Evolutionary conservation across 345 rosid species (phyloP), one percentile per base, ranked within the genome.

Genomic region (Luvunga scandens): DNA sequence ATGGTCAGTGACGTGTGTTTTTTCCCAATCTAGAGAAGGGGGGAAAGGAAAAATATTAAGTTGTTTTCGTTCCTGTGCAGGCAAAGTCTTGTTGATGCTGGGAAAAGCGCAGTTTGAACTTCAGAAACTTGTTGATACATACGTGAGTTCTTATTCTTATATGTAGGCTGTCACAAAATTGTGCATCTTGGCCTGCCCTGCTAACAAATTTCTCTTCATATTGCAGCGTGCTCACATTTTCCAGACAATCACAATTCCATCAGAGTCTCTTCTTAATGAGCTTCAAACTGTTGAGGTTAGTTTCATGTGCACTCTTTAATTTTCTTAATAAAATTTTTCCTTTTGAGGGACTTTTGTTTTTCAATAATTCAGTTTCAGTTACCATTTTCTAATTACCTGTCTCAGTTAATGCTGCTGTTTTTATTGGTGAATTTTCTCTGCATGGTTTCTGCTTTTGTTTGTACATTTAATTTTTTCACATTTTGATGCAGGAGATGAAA

Each of bases 241-340:
- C 76, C 82, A 86, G 81, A 97, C 99, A 28, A 94, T 97, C 84
- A 91, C 98, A 79, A 73, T 80, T 64, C 98, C 99, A 70, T 93
- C 98, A 0, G 97, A 97, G 79, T 97, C 98, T 57, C 94, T 94
- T 86, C 97, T 97, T 76, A 94, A 93, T 85, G 98, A 97, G 87
- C 98, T 97, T 82, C 92, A 88, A 79, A 94, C 89, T 6, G 97
- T 94, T 81, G 99, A 97, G 99, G 99, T 97, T 81, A 80, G 92
- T 85, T 84, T 69, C 78, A 57, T 68, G 61, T 80, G 69, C 2
- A 65, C 77, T 50, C 25, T 81, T 42, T 72, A 73, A 65, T 69
- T 63, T 25, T 18, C 21, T 31, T 31, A 21, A 21, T 9, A 8
- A 34, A 34, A 33, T 33, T 21, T 56, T 34, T 45, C 19, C 18